These are phyloP conservation scores for Blastomyces percursus DNA, from an alignment of 2,329 filamentous ascomycete genomes.

Conservation along the genomic window DNA sequence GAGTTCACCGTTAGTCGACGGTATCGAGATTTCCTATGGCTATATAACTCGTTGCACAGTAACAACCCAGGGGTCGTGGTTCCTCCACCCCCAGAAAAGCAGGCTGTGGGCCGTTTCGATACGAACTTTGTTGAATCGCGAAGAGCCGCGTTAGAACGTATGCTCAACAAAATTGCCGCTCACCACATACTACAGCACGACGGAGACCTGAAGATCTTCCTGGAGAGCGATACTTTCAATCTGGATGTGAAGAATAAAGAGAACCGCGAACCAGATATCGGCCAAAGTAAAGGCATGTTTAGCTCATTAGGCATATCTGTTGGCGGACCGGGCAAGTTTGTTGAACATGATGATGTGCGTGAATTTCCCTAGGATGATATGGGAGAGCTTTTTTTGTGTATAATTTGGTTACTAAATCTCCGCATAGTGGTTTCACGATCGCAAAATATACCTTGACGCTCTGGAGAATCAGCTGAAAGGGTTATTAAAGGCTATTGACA, in stretches of 20 bases:
- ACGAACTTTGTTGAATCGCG: conserved; percentile 92
- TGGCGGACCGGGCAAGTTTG: conserved; percentile 71
- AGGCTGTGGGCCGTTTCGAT: conserved; percentile 92
- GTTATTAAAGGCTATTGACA: conserved; percentile 85
- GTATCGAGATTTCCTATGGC: conserved; percentile 95
- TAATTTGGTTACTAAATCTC: conserved; percentile 16
- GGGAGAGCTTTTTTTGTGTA: neutral
- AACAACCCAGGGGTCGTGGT: conserved; percentile 95
- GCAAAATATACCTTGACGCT: conserved; percentile 86
- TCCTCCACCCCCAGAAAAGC: conserved; percentile 92
- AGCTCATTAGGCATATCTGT: conserved; percentile 71
- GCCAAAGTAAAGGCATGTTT: conserved; percentile 88
- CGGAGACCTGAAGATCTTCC: conserved; percentile 84
- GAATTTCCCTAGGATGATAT: neutral
- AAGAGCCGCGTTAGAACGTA: conserved; percentile 83
- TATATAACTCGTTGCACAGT: conserved; percentile 86
- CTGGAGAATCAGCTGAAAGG: conserved; percentile 84
- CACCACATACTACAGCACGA: conserved; percentile 90
- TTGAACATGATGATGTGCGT: conserved; percentile 86
- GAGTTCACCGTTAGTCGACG: conserved; percentile 90
- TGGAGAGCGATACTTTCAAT: conserved; percentile 93
- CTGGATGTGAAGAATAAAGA: conserved; percentile 98
- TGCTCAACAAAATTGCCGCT: conserved; percentile 89
- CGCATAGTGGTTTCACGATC: conserved; percentile 87
- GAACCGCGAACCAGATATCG: conserved; percentile 70